These are phyloP conservation scores for Candida bentonensis DNA, from an alignment of 805 yeast species.

Conservation along the genomic window DNA sequence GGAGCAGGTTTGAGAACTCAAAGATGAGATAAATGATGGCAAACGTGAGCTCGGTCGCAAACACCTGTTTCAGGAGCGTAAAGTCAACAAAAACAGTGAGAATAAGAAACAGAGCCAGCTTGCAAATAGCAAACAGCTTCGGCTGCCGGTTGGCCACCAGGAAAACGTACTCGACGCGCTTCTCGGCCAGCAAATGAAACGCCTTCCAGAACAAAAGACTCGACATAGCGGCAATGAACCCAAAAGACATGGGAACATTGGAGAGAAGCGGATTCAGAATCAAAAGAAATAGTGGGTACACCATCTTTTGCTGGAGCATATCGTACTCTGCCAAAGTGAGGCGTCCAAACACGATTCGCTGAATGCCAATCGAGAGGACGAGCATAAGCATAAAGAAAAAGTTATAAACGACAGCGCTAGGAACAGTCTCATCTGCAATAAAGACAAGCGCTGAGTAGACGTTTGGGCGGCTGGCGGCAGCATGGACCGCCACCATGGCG, in stretches of 20 bases:
- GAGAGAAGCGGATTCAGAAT: conserved; percentile 32
- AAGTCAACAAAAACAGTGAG: conserved; percentile 35
- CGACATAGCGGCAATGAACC: conserved; percentile 18
- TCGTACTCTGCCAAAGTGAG: conserved; percentile 64
- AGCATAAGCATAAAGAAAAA: conserved; percentile 12
- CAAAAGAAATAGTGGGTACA: conserved; percentile 44
- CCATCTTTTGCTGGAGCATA: conserved; percentile 52
- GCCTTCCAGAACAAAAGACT: conserved; percentile 42
- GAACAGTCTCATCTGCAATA: neutral
- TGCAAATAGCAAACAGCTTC: conserved; percentile 24
- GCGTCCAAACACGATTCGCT: conserved; percentile 53
- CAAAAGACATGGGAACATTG: conserved; percentile 6
- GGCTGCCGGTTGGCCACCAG: conserved; percentile 27
- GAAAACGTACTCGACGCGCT: conserved; percentile 35
- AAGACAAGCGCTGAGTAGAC: neutral
- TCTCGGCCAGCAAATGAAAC: conserved; percentile 61
- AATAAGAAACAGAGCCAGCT: conserved; percentile 30
- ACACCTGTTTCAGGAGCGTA: conserved; percentile 4
- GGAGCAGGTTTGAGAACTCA: conserved; percentile 53
- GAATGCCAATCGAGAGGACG: too few relatives aligned
- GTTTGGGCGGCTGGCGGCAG: neutral
- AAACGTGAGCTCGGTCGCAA: conserved; percentile 1
- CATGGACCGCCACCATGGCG: neutral
- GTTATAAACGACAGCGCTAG: conserved; percentile 18
- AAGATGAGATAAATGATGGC: conserved; percentile 21